Evolutionary conservation across 1,284 basidiomycete genomes (phyloP), one percentile per base, ranked within the genome.

Genomic region (Cystobasidium sp.): DNA sequence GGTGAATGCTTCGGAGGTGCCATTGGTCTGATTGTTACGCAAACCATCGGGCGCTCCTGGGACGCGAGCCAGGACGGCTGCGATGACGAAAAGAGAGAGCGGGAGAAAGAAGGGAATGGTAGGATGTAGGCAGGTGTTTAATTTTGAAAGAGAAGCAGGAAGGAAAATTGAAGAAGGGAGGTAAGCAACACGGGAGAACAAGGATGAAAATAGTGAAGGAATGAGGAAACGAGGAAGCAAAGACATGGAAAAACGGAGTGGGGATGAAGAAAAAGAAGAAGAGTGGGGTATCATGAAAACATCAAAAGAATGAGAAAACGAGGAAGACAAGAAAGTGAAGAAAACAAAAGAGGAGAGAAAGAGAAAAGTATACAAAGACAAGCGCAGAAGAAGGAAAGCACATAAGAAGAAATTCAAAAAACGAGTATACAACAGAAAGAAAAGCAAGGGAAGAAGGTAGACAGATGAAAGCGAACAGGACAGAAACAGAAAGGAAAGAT

Each of bases 41-140:
- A 51, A 39, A 24, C 64, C 64, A 66, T 66, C 64, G 49, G 64
- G 64, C n/a, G 64, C 46, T 3, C 46, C 51, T 46, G 64, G 51
- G 24, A 51, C 46, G 20, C 22, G 18, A 5, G 22, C 20, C 16
- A 66, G 64, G 46, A 66, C 51, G 64, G 64, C 64, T 66, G 64
- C 12, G 49, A 24, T 31, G 43, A 20, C n/a, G 24, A 61, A 43
- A 20, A n/a, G n/a, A n/a, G n/a, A n/a, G n/a, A n/a, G n/a, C n/a
- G n/a, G n/a, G n/a, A n/a, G n/a, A 39, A 10, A 39, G 20, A 52
- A 18, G 20, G 20, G 16, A 52, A 52, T 18, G 49, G 16, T 31
- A 5, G 5, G 31, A 31, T 31, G 31, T 5, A 31, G 31, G 31
- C 1, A 5, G 5, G 31, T 31, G 31, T 5, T 1, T 2, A 31